Evolutionary conservation across 2,329 filamentous ascomycete species (phyloP), one percentile per base, ranked within the genome.

Genomic region (Trichoderma sp.): DNA sequence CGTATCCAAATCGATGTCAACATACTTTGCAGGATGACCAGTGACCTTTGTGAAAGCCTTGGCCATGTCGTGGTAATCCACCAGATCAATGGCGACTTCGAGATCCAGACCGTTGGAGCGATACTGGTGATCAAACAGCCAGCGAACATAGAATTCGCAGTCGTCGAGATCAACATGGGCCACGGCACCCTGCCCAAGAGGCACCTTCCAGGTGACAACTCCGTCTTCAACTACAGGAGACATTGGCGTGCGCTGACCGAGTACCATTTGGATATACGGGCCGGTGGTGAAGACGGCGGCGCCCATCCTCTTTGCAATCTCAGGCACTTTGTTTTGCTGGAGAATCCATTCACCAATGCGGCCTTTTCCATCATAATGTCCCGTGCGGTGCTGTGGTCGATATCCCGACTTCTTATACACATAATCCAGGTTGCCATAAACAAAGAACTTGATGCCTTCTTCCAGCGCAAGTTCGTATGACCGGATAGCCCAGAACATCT

Each of bases 351-450:
- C 77, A 8, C 75, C 80, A 5, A 83, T 71, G 12, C 82, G 73
- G 10, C 83, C 82, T 73, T 84, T 83, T 22, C 75, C 78, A 70
- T 82, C 82, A 58, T 84, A 84, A 74, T 86, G 84, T 1, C 84
- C 84, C 1, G 73, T 73, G 12, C 82, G 78, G 69, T 81, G 82
- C 59, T 77, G 0, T 81, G 77, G 50, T 83, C 76, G 68, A n/a
- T 81, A 86, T 0, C 80, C 81, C 45, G 77, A 75, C 72, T 83
- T 81, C 76, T 85, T 84, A 67, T 80, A 79, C 1, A 71, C 78
- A 68, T 82, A 85, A 70, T 86, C 84, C 10, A 87, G 76, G 64
- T 82, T 83, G 1, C 82, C 83, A 69, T 82, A 85, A 50, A 81
- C 76, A 71, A 83, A 81, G 72, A 82, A 78, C 73, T 79, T 72